Conservation (phyloP, 164 flowering plant species). For the Tinospora cordifolia region DNA sequence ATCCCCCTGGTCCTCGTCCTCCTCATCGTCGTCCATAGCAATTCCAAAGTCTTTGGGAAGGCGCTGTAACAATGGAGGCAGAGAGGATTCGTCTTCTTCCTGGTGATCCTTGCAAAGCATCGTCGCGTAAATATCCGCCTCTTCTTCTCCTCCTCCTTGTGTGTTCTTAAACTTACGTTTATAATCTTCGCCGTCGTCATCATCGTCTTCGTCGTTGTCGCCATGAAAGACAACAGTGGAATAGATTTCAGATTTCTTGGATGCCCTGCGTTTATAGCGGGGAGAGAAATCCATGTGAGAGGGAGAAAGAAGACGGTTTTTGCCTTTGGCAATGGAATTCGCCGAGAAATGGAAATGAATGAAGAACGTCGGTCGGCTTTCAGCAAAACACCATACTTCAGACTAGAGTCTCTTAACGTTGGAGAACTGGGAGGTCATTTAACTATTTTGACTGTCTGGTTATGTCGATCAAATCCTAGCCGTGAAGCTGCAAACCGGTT, state of each 20-base stretch:
- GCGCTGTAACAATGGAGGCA: constrained; percentile 88
- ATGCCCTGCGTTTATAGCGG: constrained; percentile 17
- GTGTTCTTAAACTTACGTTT: background rate
- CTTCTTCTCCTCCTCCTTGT: constrained; percentile 8
- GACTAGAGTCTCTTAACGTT: no score
- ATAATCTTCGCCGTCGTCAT: constrained; percentile 11
- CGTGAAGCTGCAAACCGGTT: no score
- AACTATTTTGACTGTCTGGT: no score
- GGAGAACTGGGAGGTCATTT: no score
- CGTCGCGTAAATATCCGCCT: constrained; percentile 54
- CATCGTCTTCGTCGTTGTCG: constrained; percentile 25
- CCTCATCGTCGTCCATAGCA: constrained; percentile 39
- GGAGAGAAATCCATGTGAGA: constrained; percentile 19
- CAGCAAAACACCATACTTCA: no score
- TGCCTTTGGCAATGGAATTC: no score
- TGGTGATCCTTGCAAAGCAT: constrained; percentile 46
- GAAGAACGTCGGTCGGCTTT: no score
- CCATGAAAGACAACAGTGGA: constrained; percentile 53
- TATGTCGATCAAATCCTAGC: no score
- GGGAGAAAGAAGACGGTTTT: background rate
- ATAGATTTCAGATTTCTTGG: constrained; percentile 28
- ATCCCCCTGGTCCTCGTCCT: constrained; percentile 22
- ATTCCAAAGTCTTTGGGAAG: constrained; percentile 88
- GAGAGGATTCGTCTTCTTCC: constrained; percentile 57
- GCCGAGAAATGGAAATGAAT: no score